These are phyloP conservation scores for Backusella morwellensis DNA, from an alignment of 192 early-diverging fungal genomes.

Conservation along the genomic window DNA sequence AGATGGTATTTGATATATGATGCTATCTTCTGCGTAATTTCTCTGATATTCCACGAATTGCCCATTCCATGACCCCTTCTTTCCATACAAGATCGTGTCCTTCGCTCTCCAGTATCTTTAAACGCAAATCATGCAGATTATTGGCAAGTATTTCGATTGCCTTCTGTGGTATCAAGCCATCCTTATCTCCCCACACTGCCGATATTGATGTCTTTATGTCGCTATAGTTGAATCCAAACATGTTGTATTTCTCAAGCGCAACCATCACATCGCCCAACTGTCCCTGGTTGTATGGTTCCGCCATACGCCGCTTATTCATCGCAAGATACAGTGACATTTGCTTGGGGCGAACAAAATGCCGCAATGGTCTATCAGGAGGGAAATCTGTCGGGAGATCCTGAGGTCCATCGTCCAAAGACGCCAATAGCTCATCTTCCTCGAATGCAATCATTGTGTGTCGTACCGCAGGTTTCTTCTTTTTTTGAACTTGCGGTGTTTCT, in stretches of 20 bases:
- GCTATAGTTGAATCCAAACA: slow-evolving; percentile 34
- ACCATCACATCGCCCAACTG: slow-evolving; percentile 36
- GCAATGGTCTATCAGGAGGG: slow-evolving; percentile 37
- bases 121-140: slow-evolving; percentile 26
- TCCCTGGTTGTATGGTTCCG: slow-evolving; percentile 30
- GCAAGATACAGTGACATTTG: slow-evolving; percentile 33
- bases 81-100: slow-evolving; percentile 42
- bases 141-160: slow-evolving; percentile 34
- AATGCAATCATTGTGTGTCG: slow-evolving; percentile 16
- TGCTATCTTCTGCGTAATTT: not conserved
- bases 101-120: slow-evolving; percentile 40
- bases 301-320: slow-evolving; percentile 34
- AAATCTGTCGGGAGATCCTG: slow-evolving; percentile 35
- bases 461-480: not conserved
- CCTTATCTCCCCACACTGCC: slow-evolving; percentile 42
- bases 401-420: slow-evolving; percentile 24
- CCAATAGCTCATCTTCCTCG: slow-evolving; percentile 33
- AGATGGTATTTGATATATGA: not conserved
- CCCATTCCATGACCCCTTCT: slow-evolving; percentile 41
- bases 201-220: slow-evolving; percentile 28
- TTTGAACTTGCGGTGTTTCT: too few species aligned
- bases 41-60: slow-evolving; percentile 33
- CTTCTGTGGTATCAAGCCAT: slow-evolving; percentile 29
- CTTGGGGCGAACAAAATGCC: slow-evolving; percentile 35
- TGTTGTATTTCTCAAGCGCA: slow-evolving; percentile 39